Conservation (phyloP, 2,329 filamentous ascomycete species). For the Ceratocystis albifundus region DNA sequence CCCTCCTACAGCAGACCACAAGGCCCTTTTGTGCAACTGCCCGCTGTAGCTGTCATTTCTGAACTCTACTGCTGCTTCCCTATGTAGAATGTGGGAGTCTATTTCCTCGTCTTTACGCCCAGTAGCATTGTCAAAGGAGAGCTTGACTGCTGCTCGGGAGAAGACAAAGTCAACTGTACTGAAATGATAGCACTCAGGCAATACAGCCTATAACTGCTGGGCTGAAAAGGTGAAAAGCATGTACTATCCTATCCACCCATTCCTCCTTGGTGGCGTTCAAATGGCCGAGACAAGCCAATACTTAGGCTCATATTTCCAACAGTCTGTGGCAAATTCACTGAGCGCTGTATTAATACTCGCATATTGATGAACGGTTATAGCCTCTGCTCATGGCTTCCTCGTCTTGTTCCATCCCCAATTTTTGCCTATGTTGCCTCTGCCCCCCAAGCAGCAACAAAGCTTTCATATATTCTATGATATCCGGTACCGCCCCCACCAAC, state of each 20-base stretch:
- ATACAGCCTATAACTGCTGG: no score
- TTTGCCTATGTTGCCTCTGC: no score
- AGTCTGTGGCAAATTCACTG: neutral
- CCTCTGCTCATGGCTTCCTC: neutral
- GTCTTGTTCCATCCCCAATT: no score
- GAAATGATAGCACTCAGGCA: neutral
- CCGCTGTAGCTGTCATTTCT: neutral
- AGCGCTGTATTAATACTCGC: neutral
- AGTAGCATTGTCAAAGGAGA: neutral
- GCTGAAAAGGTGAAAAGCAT: neutral
- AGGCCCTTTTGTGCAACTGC: no score
- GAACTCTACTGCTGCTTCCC: neutral
- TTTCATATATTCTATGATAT: no score
- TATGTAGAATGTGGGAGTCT: neutral
- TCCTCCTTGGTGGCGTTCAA: neutral
- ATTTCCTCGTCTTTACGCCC: neutral
- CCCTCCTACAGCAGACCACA: no score
- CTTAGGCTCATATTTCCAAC: constrained; percentile 3
- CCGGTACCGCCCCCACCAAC: no score
- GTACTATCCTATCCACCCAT: neutral
- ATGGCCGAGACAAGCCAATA: constrained; percentile 8
- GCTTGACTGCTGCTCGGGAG: neutral
- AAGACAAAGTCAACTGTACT: neutral
- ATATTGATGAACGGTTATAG: neutral
- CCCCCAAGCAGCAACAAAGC: no score